Evolutionary conservation across 1,139 yeast genomes (phyloP).

Genomic region (Spencermartinsiella ligniputridi): DNA sequence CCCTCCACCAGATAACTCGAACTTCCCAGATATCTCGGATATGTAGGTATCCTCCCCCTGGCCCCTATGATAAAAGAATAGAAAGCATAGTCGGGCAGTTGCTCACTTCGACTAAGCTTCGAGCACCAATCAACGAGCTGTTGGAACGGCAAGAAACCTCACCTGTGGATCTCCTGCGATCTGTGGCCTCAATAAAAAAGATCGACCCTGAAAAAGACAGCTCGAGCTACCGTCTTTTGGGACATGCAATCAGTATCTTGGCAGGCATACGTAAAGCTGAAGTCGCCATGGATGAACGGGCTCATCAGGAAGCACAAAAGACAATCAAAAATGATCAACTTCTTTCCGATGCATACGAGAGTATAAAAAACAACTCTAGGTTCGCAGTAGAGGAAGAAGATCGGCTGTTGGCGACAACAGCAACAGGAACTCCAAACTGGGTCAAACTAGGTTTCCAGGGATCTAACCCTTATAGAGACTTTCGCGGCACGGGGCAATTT

Average conservation of each 20-base stretch:
- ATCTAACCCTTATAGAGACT: slow-evolving; percentile 35
- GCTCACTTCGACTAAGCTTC: background rate
- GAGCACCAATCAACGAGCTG: background rate
- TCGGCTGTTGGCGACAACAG: slow-evolving; percentile 8
- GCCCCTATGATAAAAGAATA: background rate
- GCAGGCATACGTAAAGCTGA: background rate
- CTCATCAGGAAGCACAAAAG: background rate
- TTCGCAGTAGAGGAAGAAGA: background rate
- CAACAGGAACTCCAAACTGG: slow-evolving; percentile 28
- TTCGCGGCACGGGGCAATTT: slow-evolving; percentile 35
- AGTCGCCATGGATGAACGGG: background rate
- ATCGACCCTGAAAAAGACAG: background rate
- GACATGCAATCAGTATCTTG: background rate
- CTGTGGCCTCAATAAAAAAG: background rate
- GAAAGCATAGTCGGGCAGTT: background rate
- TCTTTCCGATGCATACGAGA: background rate
- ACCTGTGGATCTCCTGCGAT: background rate
- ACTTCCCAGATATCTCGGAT: background rate
- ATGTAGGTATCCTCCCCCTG: background rate
- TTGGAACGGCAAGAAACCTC: background rate
- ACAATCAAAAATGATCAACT: background rate
- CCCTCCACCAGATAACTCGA: background rate
- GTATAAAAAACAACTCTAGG: background rate
- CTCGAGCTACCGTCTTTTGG: background rate
- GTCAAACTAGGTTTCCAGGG: slow-evolving; percentile 38